Conservation (phyloP, 257 asterid genomes). For the Solanum bulbocastanum region DNA sequence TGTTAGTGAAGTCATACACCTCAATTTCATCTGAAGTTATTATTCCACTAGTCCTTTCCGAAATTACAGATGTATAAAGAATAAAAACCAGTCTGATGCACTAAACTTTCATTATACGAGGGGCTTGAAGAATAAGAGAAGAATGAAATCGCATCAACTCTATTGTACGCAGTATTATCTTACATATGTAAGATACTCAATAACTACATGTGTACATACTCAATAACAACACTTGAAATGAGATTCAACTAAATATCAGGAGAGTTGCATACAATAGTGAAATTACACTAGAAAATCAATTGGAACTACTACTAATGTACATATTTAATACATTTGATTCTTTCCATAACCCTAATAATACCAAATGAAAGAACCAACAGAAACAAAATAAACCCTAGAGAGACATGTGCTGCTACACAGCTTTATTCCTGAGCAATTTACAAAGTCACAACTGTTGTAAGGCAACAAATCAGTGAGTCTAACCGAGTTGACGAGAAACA, state of each 20-base stretch:
- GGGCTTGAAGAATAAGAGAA: background rate
- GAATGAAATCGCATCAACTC: background rate
- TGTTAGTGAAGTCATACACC: background rate
- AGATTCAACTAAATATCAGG: background rate
- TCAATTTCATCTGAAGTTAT: background rate
- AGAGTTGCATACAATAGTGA: background rate
- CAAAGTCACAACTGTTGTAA: background rate
- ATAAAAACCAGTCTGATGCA: too few species aligned
- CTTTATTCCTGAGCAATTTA: conserved; percentile 22
- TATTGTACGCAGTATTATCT: background rate
- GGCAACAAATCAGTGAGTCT: conserved; percentile 37
- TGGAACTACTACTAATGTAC: background rate
- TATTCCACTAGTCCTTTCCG: background rate
- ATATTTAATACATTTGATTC: background rate
- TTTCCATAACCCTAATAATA: background rate
- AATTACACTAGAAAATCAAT: background rate
- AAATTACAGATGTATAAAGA: background rate
- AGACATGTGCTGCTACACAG: background rate
- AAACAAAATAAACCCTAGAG: background rate
- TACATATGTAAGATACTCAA: background rate
- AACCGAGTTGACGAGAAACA: background rate
- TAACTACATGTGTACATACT: background rate
- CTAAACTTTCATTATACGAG: background rate
- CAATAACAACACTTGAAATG: background rate
- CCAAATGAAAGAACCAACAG: conserved; percentile 3